A percentile compares a stretch with the other conserved stretches of the same genome.
Conservation (phyloP, 208 protist species). For the Wallacemonas sp. region DNA sequence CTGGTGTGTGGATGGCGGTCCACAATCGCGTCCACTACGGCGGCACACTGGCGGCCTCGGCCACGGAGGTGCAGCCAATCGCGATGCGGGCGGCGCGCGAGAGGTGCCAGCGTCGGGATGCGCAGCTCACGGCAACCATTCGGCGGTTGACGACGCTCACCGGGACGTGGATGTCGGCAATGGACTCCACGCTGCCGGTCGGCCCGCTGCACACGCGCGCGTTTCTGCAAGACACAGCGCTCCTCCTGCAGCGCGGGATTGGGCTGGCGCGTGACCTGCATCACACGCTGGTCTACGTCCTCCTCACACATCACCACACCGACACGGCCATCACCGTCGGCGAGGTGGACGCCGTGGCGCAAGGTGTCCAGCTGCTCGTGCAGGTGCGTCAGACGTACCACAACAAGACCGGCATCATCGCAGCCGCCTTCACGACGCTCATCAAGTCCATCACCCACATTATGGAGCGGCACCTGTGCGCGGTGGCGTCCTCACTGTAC, state of each 20-base stretch:
- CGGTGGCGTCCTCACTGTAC: constrained; percentile 35
- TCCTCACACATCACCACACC: constrained; percentile 75
- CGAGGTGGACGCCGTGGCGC: constrained; percentile 67
- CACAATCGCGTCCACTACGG: neutral
- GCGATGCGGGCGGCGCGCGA: constrained; percentile 28
- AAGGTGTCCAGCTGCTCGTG: constrained; percentile 87
- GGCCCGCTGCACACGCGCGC: constrained; percentile 32
- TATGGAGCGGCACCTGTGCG: constrained; percentile 72
- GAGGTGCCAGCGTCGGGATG: constrained; percentile 27
- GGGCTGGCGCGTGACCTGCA: constrained; percentile 61
- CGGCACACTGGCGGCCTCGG: neutral
- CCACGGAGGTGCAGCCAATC: constrained; percentile 1
- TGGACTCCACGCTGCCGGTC: constrained; percentile 42
- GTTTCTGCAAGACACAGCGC: constrained; percentile 43
- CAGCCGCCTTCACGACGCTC: constrained; percentile 65
- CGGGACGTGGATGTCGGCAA: constrained; percentile 41
- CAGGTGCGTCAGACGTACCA: constrained; percentile 87
- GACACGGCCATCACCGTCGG: constrained; percentile 40
- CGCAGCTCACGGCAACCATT: constrained; percentile 17
- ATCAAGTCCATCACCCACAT: constrained; percentile 69
- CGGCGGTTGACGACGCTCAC: constrained; percentile 39
- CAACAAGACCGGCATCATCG: constrained; percentile 71
- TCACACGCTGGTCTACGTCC: constrained; percentile 53
- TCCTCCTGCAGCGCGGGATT: constrained; percentile 70
- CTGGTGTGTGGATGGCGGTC: constrained; percentile 4